Base-by-base conservation (phyloP, 2,329 filamentous ascomycete species). In the Didymella segeticola region DNA sequence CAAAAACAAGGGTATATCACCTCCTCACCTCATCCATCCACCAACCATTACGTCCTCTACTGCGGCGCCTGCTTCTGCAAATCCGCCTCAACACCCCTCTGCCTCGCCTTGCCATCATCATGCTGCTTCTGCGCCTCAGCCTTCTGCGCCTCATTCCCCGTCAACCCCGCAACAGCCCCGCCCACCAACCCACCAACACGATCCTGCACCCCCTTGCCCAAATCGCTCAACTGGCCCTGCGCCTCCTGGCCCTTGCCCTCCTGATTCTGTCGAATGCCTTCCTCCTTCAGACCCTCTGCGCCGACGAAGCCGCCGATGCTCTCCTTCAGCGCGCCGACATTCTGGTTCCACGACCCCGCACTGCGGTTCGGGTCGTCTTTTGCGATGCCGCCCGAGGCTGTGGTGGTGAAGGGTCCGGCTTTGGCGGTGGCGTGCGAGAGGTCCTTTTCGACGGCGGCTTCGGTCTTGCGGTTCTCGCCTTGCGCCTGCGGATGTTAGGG, bases 291-390 rank as follows among this genome's bases (percentile, higher is more conserved):
- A 27, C 80, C 82, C 77, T 95, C 88, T 60, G 85, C 86, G 56
- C 93, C 93, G 22, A 93, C 62, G 5, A 93, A 66, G 15, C 87
- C 87, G 53, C 93, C 93, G 1, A 95, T 60, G 4, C 87, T 80
- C 73, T 97, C 91, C 80, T 97, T 97, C 36, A 87, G 87, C 1
- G 89, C 85, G 46, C 93, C 93, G n/a, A 93, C 70, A 5, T 91
- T 96, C 78, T 97, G 93, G 79, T 96, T 91, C 87, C 89, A 96
- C 15, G 83, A 82, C 36, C 93, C 93, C 15, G 84, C 73, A 19
- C 82, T 79, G 61, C 92, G 90, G 73, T 93, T 81, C 10, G 87
- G 80, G 75, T 90, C 81, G 75, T 96, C 91, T 63, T 84, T 82
- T 58, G 87, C 83, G 42, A 89, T 79, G 29, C 86, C 88, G 41